Evolutionary conservation across 2,329 filamentous ascomycete species (phyloP), one percentile per base, ranked within the genome.

Genomic region (Macrophomina pseudophaseolina): DNA sequence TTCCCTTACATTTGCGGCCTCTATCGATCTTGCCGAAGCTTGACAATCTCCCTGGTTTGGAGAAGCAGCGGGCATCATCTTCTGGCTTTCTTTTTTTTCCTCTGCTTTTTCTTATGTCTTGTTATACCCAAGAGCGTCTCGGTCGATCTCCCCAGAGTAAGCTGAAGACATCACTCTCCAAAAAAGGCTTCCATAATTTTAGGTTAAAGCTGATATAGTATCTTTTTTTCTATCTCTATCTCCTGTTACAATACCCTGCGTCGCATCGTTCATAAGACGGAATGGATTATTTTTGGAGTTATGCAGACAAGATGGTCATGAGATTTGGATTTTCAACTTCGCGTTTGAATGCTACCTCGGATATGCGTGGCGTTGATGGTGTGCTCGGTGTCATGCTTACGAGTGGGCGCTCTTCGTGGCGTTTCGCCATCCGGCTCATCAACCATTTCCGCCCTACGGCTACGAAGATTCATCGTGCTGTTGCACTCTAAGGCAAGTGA

Each of bases 361-460:
- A 2, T 40, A 4, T 33, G 33, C 11, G 42, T 62, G 30, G 30
- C 42, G 38, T 18, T 59, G 9, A 32, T 30, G 58, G 58, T 48
- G 58, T 49, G 58, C 28, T 23, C 4, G 30, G 42, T 49, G 58
- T 62, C 58, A 62, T 28, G 11, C 2, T 62, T 62, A 62, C 58
- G 58, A 48, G 11, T 11, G n/a, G 30, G 32, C 30, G 56, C 30
- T 23, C 28, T 48, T 5, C 7, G 42, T 44, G 30, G 44, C 58
- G 44, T 16, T 23, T 35, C n/a, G 28, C 2, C n/a, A 11, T 32
- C 2, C 2, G 23, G 40, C 56, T 48, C 28, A 60, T 48, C 56
- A 48, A 60, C 56, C 56, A 48, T 60, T 60, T 60, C 40, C 56
- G 56, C 40, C 56, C 56, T 23, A 4, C 28, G 4, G 4, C 9